Evolutionary conservation across 768 basidiomycete species (phyloP), one percentile per base, ranked within the genome.

Genomic region (Pholiota conissans): DNA sequence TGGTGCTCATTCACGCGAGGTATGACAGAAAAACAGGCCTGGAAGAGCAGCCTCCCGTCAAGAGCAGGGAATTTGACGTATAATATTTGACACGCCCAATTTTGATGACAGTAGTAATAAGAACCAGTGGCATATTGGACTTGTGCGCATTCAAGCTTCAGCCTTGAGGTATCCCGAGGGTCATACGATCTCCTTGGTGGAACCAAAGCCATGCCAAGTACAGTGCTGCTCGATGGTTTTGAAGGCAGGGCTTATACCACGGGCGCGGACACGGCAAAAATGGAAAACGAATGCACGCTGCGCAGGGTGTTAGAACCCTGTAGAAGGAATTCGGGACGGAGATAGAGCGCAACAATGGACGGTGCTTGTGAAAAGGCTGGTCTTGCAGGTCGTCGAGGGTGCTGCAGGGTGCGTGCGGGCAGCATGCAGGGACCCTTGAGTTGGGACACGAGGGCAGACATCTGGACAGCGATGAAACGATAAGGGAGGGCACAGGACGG

Each of bases 301-400:
- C 55, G 52, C 50, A 65, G 63, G 67, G 67, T 68, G 61, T 64
- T 65, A 65, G 64, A 65, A 65, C 18, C 20, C 42, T 24, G 10
- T 29, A 39, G 53, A 30, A 54, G 63, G 49, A 40, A 53, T 50
- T 37, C 54, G 50, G 58, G 30, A 67, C 66, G 68, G 68, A 61
- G 68, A 60, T 69, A 67, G 59, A 59, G 66, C 68, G 65, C 64
- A 49, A 48, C 34, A 42, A 45, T 39, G 47, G 18, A 63, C 57
- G 59, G 47, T 57, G 52, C 49, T 60, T 59, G 54, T 49, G 58
- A 60, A 60, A 58, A 55, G 16, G 28, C 20, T 49, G 22, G n/a
- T 26, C 18, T 30, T 26, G 30, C 10, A 32, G 49, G 32, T 29
- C 30, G 34, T 50, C 10, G 14, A 50, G n/a, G 49, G 24, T 50